phyloP scores from a whole-genome alignment of 495 filamentous ascomycete genomes.

The Aspergillus coremiiformis region DNA sequence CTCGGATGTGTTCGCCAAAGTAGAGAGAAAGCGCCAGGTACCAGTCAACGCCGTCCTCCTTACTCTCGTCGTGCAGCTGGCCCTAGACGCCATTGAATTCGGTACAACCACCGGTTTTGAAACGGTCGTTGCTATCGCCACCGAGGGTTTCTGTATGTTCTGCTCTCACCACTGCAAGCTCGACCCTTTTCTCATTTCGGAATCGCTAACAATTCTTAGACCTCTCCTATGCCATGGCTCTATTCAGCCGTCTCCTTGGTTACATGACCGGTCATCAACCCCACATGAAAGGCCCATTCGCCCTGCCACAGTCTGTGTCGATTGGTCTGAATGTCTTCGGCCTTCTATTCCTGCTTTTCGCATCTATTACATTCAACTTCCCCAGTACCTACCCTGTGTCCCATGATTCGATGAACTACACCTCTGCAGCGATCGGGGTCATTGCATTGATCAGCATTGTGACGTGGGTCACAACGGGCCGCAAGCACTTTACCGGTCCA shows the following conservation, averaged over 20 bases:
- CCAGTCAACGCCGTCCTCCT: slow-evolving; percentile 46
- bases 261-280: slow-evolving; percentile 33
- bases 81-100: slow-evolving; percentile 51
- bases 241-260: slow-evolving; percentile 44
- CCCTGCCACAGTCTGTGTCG: slow-evolving; percentile 28
- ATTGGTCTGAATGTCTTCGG: slow-evolving; percentile 45
- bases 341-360: slow-evolving; percentile 47
- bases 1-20: slow-evolving; percentile 34
- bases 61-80: slow-evolving; percentile 43
- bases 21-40: slow-evolving; percentile 33
- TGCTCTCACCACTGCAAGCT: not conserved
- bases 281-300: slow-evolving; percentile 23
- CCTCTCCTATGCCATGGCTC: slow-evolving; percentile 51
- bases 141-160: slow-evolving; percentile 49
- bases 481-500: slow-evolving; percentile 47
- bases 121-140: slow-evolving; percentile 50
- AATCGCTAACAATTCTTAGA: slow-evolving; percentile 28
- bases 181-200: no score
- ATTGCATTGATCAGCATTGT: slow-evolving; percentile 44
- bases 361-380: slow-evolving; percentile 52
- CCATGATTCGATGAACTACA: slow-evolving; percentile 53
- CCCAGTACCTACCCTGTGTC: slow-evolving; percentile 43
- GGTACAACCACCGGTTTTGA: slow-evolving; percentile 51
- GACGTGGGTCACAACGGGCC: slow-evolving; percentile 47
- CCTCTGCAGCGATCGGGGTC: slow-evolving; percentile 47